A percentile compares a stretch with the other conserved stretches of the same genome.
Evolutionary conservation across 129 eudicot genomes (phyloP).

Genomic region (Logfia minima): DNA sequence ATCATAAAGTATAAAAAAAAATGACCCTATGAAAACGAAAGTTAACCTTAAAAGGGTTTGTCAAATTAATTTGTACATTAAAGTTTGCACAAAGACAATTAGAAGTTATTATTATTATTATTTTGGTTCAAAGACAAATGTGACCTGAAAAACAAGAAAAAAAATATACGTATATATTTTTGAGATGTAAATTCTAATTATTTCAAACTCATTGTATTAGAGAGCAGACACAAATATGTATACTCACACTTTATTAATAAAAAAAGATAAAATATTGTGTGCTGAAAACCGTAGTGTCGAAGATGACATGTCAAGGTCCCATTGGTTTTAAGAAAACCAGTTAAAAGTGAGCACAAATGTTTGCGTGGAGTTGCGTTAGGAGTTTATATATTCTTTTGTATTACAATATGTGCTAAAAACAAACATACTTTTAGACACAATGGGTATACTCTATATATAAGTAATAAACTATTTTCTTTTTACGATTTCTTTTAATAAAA

Average conservation of each 20-base stretch:
- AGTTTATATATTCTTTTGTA: too few relatives aligned
- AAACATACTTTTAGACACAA: too few relatives aligned
- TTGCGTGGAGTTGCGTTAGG: slow-evolving; percentile 32
- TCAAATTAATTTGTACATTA: too few relatives aligned
- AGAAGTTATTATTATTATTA: too few relatives aligned
- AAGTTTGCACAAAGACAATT: too few relatives aligned
- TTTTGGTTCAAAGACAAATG: too few relatives aligned
- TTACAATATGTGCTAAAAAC: not conserved
- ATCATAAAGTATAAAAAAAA: not conserved
- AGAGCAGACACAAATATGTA: not conserved
- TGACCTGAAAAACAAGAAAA: too few relatives aligned
- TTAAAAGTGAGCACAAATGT: slow-evolving; percentile 20
- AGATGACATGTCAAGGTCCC: not conserved
- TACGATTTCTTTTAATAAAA: not conserved
- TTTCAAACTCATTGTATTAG: too few relatives aligned
- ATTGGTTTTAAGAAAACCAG: slow-evolving; percentile 3
- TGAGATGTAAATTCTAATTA: too few relatives aligned
- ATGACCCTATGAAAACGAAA: not conserved
- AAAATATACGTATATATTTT: too few relatives aligned
- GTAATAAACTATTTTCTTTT: too few relatives aligned
- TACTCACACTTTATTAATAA: not conserved
- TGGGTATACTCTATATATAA: too few relatives aligned
- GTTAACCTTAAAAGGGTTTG: not conserved
- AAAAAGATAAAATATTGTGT: not conserved
- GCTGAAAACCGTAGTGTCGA: not conserved